phyloP scores from a whole-genome alignment of 306 rosid genomes.

The barrel medic (Medicago truncatula) region MtrunA17r5.0-ANR NC_053042.1:3824001-3824500 shows the following conservation, averaged over 20 bases:
- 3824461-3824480: slow-evolving; percentile 85
- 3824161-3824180: slow-evolving; percentile 32
- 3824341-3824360: slow-evolving; percentile 44
- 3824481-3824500: slow-evolving; percentile 53
- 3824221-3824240: slow-evolving; percentile 62
- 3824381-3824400: slow-evolving; percentile 42
- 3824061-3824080: slow-evolving; percentile 75
- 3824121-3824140: background rate
- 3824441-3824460: slow-evolving; percentile 95
- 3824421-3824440: slow-evolving; percentile 59
- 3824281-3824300: slow-evolving; percentile 39
- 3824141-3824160: background rate
- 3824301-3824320: slow-evolving; percentile 55
- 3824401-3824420: background rate
- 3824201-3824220: slow-evolving; percentile 86
- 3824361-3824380: slow-evolving; percentile 46
- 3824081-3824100: slow-evolving; percentile 45
- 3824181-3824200: slow-evolving; percentile 62
- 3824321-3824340: slow-evolving; percentile 57
- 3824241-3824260: background rate
- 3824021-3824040: slow-evolving; percentile 91
- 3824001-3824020: slow-evolving; percentile 75
- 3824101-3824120: background rate
- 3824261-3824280: slow-evolving; percentile 34
- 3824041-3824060: slow-evolving; percentile 79